Base-by-base conservation (phyloP, 352 stramenopile genomes). In the Phytophthora pini region DNA sequence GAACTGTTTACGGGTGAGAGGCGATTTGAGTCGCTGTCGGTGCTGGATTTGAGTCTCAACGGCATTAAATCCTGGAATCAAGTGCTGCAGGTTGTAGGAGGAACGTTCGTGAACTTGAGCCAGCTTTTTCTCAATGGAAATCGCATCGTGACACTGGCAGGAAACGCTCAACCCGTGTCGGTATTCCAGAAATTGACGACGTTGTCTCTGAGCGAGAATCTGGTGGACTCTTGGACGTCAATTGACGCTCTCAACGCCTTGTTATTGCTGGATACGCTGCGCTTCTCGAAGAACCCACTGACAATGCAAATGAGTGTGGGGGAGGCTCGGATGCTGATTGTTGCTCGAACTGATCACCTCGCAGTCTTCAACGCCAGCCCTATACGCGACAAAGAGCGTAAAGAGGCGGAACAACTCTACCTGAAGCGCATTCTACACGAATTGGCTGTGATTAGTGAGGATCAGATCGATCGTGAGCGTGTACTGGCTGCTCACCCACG, bases 341-440 rank as follows among this genome's bases (percentile, higher is more conserved):
- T 96, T 29, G 85, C 88, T 13, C 81, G 88, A 39, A 77, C 78
- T 8, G 68, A 78, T 7, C 57, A 48, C 12, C 48, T 95, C 10
- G 39, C 72, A 17, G 67, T 80, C 0, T 88, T 95, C 47, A 96
- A 96, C 44, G 79, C 65, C 1, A 94, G 85, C 44, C 73, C 71
- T 1, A 72, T 96, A 22, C 64, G 72, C 2, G 26, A 54, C 10
- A 89, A 87, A 51, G 88, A 96, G 50, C 81, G 87, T 11, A 65
- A 58, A 4, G 88, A 96, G 40, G 84, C 80, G 1, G 88, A 96
- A 54, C 84, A 91, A 50, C 70, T 95, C 26, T 96, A 96, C 49
- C 41, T 96, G 15, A 92, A 93, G 57, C 85, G 87, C 22, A 83
- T 96, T 34, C 40, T 92, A 39, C 79, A 91, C 40, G 86, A 96